Evolutionary conservation across 768 basidiomycete genomes (phyloP).

Genomic region (Mycena epipterygia): DNA sequence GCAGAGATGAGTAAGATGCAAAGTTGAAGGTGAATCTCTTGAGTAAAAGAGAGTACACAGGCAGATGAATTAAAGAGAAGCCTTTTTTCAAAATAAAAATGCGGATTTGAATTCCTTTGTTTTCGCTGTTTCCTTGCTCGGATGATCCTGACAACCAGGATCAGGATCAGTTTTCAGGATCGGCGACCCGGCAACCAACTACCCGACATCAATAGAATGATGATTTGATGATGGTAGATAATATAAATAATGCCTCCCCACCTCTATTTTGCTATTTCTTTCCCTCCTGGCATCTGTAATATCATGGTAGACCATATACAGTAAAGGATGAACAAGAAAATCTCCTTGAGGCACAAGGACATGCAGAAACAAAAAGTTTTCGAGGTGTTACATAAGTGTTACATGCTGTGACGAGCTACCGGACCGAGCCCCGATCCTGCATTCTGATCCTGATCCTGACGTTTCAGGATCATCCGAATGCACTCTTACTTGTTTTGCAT

Average conservation of each 20-base stretch:
- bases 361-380: neutral
- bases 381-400: neutral
- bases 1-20: conserved; percentile 7
- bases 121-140: too few relatives aligned
- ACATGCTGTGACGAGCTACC: neutral
- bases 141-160: neutral
- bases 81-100: too few relatives aligned
- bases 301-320: neutral
- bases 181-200: neutral
- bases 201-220: too few relatives aligned
- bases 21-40: conserved; percentile 9
- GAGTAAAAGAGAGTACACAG: too few relatives aligned
- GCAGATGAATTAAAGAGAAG: too few relatives aligned
- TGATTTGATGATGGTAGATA: neutral
- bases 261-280: neutral
- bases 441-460: neutral
- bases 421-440: neutral
- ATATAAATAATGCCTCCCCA: neutral
- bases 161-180: neutral
- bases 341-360: neutral
- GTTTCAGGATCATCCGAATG: too few relatives aligned
- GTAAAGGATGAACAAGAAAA: neutral
- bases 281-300: neutral
- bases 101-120: too few relatives aligned
- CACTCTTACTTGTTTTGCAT: too few relatives aligned